phyloP scores from a whole-genome alignment of 2,329 filamentous ascomycete species.

The Fusarium irregulare region DNA sequence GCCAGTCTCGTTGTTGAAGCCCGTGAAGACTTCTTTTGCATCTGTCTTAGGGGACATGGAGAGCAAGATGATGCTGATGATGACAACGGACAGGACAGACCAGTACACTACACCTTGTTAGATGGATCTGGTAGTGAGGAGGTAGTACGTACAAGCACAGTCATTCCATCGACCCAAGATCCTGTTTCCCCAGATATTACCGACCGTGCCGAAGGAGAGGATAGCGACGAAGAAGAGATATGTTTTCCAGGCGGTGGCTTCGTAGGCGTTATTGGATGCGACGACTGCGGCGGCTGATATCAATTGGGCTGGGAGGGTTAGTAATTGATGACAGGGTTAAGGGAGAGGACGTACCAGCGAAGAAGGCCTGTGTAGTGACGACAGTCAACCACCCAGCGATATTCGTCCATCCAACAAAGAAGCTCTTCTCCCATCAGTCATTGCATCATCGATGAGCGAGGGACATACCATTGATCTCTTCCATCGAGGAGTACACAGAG shows the following conservation, averaged over 20 bases:
- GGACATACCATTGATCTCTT: constrained; percentile 47
- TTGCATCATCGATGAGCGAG: no score
- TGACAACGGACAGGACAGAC: constrained; percentile 55
- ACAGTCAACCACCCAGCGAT: constrained; percentile 59
- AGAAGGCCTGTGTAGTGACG: constrained; percentile 57
- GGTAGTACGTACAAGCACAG: constrained; percentile 50
- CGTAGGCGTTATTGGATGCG: constrained; percentile 53
- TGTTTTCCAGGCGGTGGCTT: constrained; percentile 53
- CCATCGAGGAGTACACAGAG: constrained; percentile 52
- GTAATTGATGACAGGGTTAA: fast-evolving
- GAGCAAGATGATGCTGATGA: constrained; percentile 57
- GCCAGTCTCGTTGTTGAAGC: constrained; percentile 58
- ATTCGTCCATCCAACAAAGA: constrained; percentile 56
- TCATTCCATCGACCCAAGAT: constrained; percentile 57
- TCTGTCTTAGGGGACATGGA: constrained; percentile 54
- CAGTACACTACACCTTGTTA: constrained; percentile 49
- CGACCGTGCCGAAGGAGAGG: constrained; percentile 36
- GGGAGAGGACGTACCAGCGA: constrained; percentile 48
- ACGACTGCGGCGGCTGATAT: constrained; percentile 56
- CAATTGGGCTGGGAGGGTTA: constrained; percentile 52
- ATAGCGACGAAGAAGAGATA: constrained; percentile 56
- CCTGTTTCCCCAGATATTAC: constrained; percentile 52
- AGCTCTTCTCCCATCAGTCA: constrained; percentile 49
- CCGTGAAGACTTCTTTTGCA: constrained; percentile 56
- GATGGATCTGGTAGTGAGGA: no score